These are phyloP conservation scores for Pezizomycotina sp. DNA, from an alignment of 2,329 filamentous ascomycete genomes.

Conservation along the genomic window DNA sequence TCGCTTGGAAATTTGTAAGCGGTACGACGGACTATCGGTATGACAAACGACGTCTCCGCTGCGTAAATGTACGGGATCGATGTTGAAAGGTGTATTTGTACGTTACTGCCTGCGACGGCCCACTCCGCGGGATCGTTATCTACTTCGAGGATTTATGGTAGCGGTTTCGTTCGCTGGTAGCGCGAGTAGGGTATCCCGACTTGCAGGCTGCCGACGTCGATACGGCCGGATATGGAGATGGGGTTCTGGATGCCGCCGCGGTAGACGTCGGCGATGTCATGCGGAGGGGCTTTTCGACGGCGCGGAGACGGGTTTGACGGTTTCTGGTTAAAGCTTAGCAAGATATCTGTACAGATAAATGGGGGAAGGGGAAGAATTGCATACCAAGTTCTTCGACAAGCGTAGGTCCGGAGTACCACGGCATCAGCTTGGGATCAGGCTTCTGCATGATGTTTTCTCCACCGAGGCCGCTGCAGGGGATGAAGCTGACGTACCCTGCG, in stretches of 20 bases:
- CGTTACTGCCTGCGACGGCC: conserved; percentile 84
- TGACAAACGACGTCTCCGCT: conserved; percentile 77
- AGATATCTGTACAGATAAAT: background rate
- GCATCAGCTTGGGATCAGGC: conserved; percentile 35
- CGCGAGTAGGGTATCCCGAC: conserved; percentile 63
- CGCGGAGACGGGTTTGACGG: conserved; percentile 54
- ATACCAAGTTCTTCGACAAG: conserved; percentile 55
- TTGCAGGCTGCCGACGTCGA: conserved; percentile 72
- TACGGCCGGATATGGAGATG: conserved; percentile 67
- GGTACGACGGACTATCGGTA: conserved; percentile 48
- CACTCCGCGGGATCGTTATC: conserved; percentile 61
- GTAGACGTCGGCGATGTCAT: conserved; percentile 79
- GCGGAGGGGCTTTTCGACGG: conserved; percentile 62
- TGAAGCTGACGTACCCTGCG: conserved; percentile 65
- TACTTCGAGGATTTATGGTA: conserved; percentile 62
- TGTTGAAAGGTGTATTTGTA: conserved; percentile 65
- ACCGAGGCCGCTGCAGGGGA: conserved; percentile 76
- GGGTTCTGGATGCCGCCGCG: conserved; percentile 62
- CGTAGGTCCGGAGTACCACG: conserved; percentile 68
- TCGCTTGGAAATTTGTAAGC: conserved; percentile 58
- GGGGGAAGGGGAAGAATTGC: conserved; percentile 1
- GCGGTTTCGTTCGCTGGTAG: conserved; percentile 71
- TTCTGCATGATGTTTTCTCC: conserved; percentile 66
- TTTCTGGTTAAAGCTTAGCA: conserved; percentile 35
- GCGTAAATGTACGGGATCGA: conserved; percentile 49